Conservation (phyloP, 1,284 basidiomycete species). For the Rhizoctonia solani region DNA sequence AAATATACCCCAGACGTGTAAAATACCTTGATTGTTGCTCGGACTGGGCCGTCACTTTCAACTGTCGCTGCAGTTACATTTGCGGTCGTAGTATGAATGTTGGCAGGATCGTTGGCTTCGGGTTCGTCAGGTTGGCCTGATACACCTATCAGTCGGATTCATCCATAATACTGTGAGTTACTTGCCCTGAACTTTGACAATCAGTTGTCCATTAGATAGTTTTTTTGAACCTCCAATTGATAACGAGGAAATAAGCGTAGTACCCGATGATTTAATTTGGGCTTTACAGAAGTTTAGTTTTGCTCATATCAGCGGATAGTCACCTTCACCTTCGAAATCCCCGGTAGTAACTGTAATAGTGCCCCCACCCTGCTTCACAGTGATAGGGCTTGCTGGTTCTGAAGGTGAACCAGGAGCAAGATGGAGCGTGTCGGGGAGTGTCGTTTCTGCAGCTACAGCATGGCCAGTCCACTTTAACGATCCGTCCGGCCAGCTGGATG, state of each 20-base stretch:
- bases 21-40: conserved; percentile 50
- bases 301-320: neutral
- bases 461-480: conserved; percentile 53
- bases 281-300: conserved; percentile 38
- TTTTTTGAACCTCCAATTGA: conserved; percentile 44
- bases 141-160: conserved; percentile 36
- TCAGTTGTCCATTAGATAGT: conserved; percentile 46
- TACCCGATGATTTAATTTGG: conserved; percentile 48
- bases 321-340: conserved; percentile 45
- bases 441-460: conserved; percentile 45
- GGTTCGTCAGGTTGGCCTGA: conserved; percentile 44
- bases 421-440: conserved; percentile 42
- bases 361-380: conserved; percentile 43
- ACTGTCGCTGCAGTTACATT: conserved; percentile 46
- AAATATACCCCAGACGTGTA: neutral
- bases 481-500: conserved; percentile 51
- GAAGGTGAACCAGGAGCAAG: conserved; percentile 48
- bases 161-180: conserved; percentile 41
- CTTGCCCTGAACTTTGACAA: conserved; percentile 48
- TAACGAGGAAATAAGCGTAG: conserved; percentile 46
- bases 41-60: conserved; percentile 51
- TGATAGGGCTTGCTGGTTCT: conserved; percentile 48
- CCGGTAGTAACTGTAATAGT: conserved; percentile 48
- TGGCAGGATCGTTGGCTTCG: conserved; percentile 39
- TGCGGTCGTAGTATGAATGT: conserved; percentile 42